Base-by-base conservation (phyloP, 805 yeast genomes). In the Candida cerambycidarum region DNA sequence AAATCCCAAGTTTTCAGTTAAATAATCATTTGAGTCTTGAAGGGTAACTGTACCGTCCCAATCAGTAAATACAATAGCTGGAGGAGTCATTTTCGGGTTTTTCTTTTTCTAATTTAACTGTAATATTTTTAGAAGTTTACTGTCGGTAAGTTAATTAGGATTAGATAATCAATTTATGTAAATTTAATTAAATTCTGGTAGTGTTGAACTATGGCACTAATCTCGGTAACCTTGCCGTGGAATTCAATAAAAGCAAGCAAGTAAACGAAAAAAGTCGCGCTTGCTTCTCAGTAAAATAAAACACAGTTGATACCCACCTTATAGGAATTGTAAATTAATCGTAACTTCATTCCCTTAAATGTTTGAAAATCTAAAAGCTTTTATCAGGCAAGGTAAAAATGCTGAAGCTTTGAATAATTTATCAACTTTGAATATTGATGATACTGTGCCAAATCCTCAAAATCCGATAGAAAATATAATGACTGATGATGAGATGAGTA, bases 21-120 rank as follows among this genome's bases (percentile, higher is more conserved):
- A 69, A 61, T 74, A 85, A 63, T 93, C 98, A 62, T 93, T 93
- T 46, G 96, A 86, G 63, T 93, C 99, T 62, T 92, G 95, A 46
- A 86, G 69, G 10, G 99, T 93, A 50, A 93, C 93, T 2, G 99
- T 93, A 21, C 99, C 99, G 62, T 93, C 99, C 80, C 95, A 93
- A 63, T 93, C 99, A 32, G 97, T 86, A 72, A 93, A 93, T 32
- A 93, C 85, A 56, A 93, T 89, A 36, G 95, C 92, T 10, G 39
- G 29, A 11, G 29, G 29, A 11, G 29, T 25, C 29, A 25, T 25
- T 21, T 6, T 21, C 8, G 8, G 23, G 23, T 21, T 21, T 21
- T 21, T 8, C 23, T 21, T 21, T 21, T 8, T 8, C 8, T 21
- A 21, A 21, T 21, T 21, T 21, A 21, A 8, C 5, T 21, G 8